Percentiles rank a stretch among this genome's conserved stretches.
These are phyloP conservation scores for Solanum hybrid DNA, from an alignment of 305 asterid species.

Conservation along the genomic window DNA sequence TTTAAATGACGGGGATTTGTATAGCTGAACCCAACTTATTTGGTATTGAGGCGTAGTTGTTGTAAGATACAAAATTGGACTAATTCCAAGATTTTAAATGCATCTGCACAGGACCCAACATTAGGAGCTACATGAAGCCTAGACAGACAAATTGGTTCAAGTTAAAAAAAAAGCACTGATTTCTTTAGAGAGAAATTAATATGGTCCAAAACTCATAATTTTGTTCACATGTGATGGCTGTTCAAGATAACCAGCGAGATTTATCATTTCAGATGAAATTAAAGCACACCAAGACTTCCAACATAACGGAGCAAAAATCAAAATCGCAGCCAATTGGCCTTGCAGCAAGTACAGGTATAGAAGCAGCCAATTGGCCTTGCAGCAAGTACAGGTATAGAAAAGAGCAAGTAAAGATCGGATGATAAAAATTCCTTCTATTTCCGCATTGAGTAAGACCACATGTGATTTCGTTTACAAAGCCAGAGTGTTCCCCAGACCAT, in stretches of 20 bases:
- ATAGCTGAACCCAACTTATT: not conserved
- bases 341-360: not conserved
- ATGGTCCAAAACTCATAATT: not conserved
- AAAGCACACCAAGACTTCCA: not conserved
- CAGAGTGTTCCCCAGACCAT: not conserved
- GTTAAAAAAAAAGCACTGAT: not conserved
- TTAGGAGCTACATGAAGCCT: not conserved
- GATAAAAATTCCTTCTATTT: not conserved
- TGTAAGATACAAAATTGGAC: not conserved
- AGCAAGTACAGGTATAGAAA: not conserved
- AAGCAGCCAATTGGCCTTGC: not conserved
- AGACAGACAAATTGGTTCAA: not conserved
- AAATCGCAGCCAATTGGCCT: not conserved
- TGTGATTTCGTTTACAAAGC: not conserved
- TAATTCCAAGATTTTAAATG: not conserved
- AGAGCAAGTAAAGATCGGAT: not conserved
- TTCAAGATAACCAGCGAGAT: not conserved
- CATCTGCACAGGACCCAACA: not conserved
- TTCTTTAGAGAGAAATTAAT: not conserved
- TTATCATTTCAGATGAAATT: not conserved
- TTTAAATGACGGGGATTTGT: not conserved
- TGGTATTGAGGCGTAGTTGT: not conserved
- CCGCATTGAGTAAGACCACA: not conserved
- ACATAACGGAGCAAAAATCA: not conserved
- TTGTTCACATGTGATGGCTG: not conserved